A percentile compares a stretch with the other conserved stretches of the same genome.
Conservation (phyloP, 768 basidiomycete species). For the Nidula microcarpa region DNA sequence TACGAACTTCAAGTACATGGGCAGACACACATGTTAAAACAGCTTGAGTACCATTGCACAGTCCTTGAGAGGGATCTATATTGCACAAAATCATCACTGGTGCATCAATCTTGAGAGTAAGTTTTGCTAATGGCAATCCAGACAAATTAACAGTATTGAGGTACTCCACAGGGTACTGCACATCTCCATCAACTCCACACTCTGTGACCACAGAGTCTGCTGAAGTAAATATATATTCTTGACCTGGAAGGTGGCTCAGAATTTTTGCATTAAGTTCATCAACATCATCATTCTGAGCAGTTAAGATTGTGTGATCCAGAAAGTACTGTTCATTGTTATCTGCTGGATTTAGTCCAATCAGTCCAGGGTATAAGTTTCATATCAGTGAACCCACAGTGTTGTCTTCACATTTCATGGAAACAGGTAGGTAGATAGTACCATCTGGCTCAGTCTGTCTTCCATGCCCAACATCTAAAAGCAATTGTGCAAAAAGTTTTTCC, state of each 20-base stretch:
- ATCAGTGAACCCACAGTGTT: slow-evolving; percentile 17
- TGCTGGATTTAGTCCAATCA: slow-evolving; percentile 14
- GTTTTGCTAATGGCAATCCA: slow-evolving; percentile 29
- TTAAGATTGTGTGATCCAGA: slow-evolving; percentile 23
- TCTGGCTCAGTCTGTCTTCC: slow-evolving; percentile 15
- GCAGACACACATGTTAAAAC: slow-evolving; percentile 10
- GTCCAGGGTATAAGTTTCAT: slow-evolving; percentile 17
- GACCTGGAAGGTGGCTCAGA: slow-evolving; percentile 14
- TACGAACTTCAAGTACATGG: slow-evolving; percentile 21
- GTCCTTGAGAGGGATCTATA: slow-evolving; percentile 15
- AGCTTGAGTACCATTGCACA: slow-evolving; percentile 26
- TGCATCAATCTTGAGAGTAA: slow-evolving; percentile 24
- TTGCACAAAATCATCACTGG: slow-evolving; percentile 29
- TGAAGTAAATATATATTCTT: slow-evolving; percentile 13
- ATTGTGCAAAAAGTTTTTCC: slow-evolving; percentile 24
- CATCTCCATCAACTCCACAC: slow-evolving; percentile 12
- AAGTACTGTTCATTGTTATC: slow-evolving; percentile 20
- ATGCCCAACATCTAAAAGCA: slow-evolving; percentile 33
- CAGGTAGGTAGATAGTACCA: slow-evolving; percentile 18
- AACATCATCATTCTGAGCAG: slow-evolving; percentile 30
- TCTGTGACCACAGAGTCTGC: slow-evolving; percentile 20
- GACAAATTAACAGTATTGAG: slow-evolving; percentile 25
- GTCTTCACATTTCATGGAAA: slow-evolving; percentile 22
- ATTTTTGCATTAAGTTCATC: slow-evolving; percentile 22
- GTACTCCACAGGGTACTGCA: slow-evolving; percentile 24